Evolutionary conservation across 345 rosid genomes (phyloP).

Genomic region (Sonneratia caseolaris): DNA sequence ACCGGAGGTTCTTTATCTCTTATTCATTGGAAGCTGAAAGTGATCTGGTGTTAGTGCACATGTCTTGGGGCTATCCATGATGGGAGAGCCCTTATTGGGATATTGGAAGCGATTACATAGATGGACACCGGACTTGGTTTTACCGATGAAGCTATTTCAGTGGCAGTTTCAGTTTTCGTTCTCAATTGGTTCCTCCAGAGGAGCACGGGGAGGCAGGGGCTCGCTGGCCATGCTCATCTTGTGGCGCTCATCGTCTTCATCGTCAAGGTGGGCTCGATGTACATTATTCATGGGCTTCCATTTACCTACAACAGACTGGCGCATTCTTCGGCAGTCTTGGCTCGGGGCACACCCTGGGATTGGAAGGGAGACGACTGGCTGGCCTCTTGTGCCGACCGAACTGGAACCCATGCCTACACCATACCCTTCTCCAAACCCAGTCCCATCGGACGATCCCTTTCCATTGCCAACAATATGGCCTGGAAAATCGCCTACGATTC

Average conservation of each 20-base stretch:
- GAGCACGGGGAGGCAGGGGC: neutral
- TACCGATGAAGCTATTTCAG: neutral
- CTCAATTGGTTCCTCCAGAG: neutral
- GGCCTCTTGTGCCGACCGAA: neutral
- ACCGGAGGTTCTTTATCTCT: neutral
- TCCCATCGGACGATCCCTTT: too few species aligned
- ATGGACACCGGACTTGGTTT: neutral
- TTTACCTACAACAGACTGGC: neutral
- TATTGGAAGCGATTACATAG: neutral
- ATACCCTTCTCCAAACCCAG: too few species aligned
- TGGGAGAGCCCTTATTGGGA: neutral
- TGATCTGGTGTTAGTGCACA: neutral
- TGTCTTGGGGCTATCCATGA: neutral
- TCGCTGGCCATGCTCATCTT: too few species aligned
- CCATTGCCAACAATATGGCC: too few species aligned
- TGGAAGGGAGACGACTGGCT: neutral
- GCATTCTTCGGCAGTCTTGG: too few species aligned
- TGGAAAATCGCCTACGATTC: too few species aligned
- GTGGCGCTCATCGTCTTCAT: too few species aligned
- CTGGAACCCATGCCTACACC: too few species aligned
- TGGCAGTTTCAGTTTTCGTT: neutral
- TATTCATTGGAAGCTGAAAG: neutral
- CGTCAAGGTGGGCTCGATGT: too few species aligned
- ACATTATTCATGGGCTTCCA: too few species aligned
- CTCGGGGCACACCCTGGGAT: neutral